Percentiles rank a stretch among this genome's conserved stretches.
phyloP scores from a whole-genome alignment of 768 basidiomycete species.

The Lentinus brumalis region DNA sequence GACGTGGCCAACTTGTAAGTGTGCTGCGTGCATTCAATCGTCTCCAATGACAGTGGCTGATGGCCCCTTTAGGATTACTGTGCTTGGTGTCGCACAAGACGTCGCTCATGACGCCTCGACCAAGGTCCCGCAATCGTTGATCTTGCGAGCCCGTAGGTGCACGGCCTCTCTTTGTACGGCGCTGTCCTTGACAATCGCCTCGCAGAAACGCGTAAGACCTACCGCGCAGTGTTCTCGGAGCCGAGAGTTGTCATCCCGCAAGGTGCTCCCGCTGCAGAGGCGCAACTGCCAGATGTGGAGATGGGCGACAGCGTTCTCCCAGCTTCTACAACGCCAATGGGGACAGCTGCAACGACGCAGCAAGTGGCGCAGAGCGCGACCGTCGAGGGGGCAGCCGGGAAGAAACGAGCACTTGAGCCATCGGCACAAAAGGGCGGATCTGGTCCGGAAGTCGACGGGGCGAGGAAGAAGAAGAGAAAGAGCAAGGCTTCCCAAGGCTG shows the following conservation, averaged over 20 bases:
- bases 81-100: conserved; percentile 72
- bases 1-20: conserved; percentile 80
- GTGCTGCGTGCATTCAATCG: not conserved
- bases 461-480: conserved; percentile 28
- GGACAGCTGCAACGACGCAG: not conserved
- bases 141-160: conserved; percentile 71
- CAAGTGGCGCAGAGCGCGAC: not conserved
- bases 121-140: conserved; percentile 62
- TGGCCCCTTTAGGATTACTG: conserved; percentile 49
- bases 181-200: not conserved
- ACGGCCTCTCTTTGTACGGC: not conserved
- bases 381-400: not conserved
- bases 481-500: conserved; percentile 1
- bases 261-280: not conserved
- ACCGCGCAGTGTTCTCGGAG: conserved; percentile 77
- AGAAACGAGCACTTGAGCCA: conserved; percentile 15
- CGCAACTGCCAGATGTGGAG: not conserved
- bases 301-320: not conserved
- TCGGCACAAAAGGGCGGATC: not conserved
- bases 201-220: conserved; percentile 79
- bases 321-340: not conserved
- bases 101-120: conserved; percentile 63
- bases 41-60: not conserved
- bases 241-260: conserved; percentile 63
- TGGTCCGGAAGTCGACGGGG: conserved; percentile 4